Percentiles rank a stretch among this genome's conserved stretches.
These are phyloP conservation scores for Melampsora americana DNA, from an alignment of 1,284 basidiomycete genomes.

Conservation along the genomic window DNA sequence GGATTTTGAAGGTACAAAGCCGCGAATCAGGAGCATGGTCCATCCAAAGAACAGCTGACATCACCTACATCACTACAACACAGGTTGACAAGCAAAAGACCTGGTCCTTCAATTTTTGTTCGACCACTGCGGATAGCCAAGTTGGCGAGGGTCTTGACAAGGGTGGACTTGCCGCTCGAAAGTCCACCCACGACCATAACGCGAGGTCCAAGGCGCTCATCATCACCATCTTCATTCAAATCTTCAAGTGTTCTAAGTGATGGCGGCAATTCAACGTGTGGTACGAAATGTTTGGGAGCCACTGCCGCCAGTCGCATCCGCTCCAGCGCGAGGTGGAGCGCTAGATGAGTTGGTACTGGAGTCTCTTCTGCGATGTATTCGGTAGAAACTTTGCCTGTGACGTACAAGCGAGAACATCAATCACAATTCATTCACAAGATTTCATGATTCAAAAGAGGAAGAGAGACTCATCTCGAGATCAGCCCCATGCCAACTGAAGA, in stretches of 20 bases:
- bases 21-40: neutral
- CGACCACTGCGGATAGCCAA: constrained; percentile 59
- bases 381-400: constrained; percentile 42
- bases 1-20: constrained; percentile 5
- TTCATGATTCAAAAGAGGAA: neutral
- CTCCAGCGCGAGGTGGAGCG: constrained; percentile 86
- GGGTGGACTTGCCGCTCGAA: constrained; percentile 85
- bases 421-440: too few relatives aligned
- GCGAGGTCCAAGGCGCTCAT: constrained; percentile 64
- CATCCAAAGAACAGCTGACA: constrained; percentile 27
- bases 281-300: constrained; percentile 51
- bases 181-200: constrained; percentile 88
- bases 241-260: constrained; percentile 5
- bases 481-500: constrained; percentile 44
- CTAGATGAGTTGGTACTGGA: constrained; percentile 78
- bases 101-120: constrained; percentile 74
- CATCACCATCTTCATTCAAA: neutral
- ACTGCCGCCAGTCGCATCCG: constrained; percentile 78
- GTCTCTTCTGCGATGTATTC: constrained; percentile 88
- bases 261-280: constrained; percentile 28
- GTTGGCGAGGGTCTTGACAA: constrained; percentile 84
- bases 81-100: constrained; percentile 76
- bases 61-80: constrained; percentile 77
- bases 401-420: constrained; percentile 12
- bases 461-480: constrained; percentile 38